These are phyloP conservation scores for Allium cepa DNA, from an alignment of 106 monocot genomes.

Conservation along the genomic window DNA sequence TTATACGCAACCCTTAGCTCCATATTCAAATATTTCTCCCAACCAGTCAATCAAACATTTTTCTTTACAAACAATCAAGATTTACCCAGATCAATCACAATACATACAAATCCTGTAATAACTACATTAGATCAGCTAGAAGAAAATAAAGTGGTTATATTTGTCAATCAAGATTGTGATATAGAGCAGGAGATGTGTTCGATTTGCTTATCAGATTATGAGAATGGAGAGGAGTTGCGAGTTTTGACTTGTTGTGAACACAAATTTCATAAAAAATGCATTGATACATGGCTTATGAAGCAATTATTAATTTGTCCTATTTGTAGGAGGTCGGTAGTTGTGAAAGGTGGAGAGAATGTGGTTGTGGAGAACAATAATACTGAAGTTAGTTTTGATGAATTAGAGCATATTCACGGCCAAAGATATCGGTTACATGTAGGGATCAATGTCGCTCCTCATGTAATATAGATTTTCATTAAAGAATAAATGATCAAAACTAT, in stretches of 20 bases:
- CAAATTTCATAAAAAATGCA: constrained; percentile 17
- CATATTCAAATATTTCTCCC: too few relatives aligned
- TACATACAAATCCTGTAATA: too few relatives aligned
- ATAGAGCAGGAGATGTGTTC: not conserved
- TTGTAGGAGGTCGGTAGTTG: not conserved
- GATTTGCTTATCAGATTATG: constrained; percentile 9
- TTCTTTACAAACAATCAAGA: too few relatives aligned
- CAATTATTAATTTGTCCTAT: constrained; percentile 3
- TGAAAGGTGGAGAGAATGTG: not conserved
- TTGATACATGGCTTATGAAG: constrained; percentile 7
- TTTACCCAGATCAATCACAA: too few relatives aligned
- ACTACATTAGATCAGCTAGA: not conserved
- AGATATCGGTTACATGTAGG: not conserved
- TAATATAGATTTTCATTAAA: too few relatives aligned
- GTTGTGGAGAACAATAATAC: not conserved
- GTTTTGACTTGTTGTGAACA: constrained; percentile 8
- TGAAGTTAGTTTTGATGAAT: not conserved
- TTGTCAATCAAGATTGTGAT: too few relatives aligned
- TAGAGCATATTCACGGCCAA: not conserved
- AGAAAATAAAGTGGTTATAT: not conserved
- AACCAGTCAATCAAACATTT: too few relatives aligned
- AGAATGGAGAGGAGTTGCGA: constrained; percentile 5
- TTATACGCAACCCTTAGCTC: too few relatives aligned
- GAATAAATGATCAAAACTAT: too few relatives aligned
- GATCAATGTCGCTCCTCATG: not conserved